Evolutionary conservation across 139 green algal genomes (phyloP), one percentile per base, ranked within the genome.

Genomic region (Mesotaenium endlicherianum): DNA sequence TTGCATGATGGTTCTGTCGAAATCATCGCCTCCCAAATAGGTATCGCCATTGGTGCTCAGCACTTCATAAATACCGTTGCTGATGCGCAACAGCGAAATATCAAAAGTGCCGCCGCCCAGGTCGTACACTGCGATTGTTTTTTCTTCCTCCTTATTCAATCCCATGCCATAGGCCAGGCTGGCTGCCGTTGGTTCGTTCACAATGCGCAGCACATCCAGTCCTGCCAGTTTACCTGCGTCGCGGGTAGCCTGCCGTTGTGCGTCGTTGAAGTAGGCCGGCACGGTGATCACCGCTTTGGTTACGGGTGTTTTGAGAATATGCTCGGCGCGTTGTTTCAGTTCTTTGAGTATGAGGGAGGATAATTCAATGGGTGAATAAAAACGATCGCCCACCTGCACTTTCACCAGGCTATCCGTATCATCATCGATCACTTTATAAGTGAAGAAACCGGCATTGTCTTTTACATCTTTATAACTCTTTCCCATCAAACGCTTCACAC

Each of bases 61-160:
- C 70, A 98, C 94, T 91, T 98, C 95, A 86, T 98, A 98, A 88
- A 98, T 97, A 75, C 95, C 95, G 85, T 98, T 95, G 81, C 98
- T 95, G 83, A 98, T 98, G 80, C 92, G 95, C 84, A 98, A 92
- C 55, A 98, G 90, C 17, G 94, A 98, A 79, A 98, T 95, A 93
- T 98, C 95, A 83, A 98, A 98, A 68, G 95, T 98, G 75, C 95
- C 94, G 38, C 95, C 95, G 39, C 95, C 95, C 74, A 98, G 92
- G 87, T 99, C 95, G 88, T 98, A 99, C 90, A 99, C 91, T 3
- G 91, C 74, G 16, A 92, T 80, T 67, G 89, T 89, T 38, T 77
- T 69, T 82, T 91, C 88, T 8, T 17, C 14, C 49, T 57, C 31
- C 49, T 81, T 95, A 88, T 95, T 91, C 53, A 95, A 86, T 43